Evolutionary conservation across 176 grass and related monocot species (phyloP), one percentile per base, ranked within the genome.

Genomic region (Carex kokanica): DNA sequence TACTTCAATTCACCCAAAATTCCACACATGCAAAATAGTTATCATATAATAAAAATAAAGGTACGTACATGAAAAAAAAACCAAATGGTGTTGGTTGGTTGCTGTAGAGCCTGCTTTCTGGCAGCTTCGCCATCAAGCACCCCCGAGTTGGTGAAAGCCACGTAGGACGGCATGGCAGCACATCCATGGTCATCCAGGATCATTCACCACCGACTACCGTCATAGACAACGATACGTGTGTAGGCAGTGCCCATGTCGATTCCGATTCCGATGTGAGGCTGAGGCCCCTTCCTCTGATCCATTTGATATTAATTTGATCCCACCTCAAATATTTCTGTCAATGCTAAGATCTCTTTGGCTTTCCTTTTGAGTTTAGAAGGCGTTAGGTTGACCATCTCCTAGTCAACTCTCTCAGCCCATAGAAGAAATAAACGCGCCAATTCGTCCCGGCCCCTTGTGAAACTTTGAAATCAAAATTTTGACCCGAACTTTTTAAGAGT

Each of bases 201-300:
- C 64, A 85, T 56, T 61, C 60, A n/a, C n/a, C 62, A 16, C 20
- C 63, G 8, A 17, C 63, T 83, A 54, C 84, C 78, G 6, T 89
- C 56, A 11, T 70, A 89, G 0, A 82, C 41, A 20, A 74, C 87
- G 16, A 66, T 58, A 17, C 83, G 81, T 5, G 83, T 82, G 41
- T 82, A 89, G 23, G 87, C 81, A 8, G 83, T 85, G 45, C 87
- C 83, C 8, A 89, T 57, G 73, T 89, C 87, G 29, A 89, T 85
- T 25, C 65, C 87, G 1, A 89, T 89, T 43, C 40, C 40, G 6
- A 43, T 8, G 40, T 8, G 40, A 43, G 18, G 41, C 65, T 6
- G 6, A 34, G 65, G 82, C 12, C 49, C 86, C 34, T 84, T 79
- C n/a, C 16, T 17, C 14, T 74, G 59, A 32, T 60, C 74, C 82